A percentile compares a stretch with the other conserved stretches of the same genome.
These are phyloP conservation scores for Moesziomyces parantarcticus DNA, from an alignment of 1,284 basidiomycete genomes.

Conservation along the genomic window DNA sequence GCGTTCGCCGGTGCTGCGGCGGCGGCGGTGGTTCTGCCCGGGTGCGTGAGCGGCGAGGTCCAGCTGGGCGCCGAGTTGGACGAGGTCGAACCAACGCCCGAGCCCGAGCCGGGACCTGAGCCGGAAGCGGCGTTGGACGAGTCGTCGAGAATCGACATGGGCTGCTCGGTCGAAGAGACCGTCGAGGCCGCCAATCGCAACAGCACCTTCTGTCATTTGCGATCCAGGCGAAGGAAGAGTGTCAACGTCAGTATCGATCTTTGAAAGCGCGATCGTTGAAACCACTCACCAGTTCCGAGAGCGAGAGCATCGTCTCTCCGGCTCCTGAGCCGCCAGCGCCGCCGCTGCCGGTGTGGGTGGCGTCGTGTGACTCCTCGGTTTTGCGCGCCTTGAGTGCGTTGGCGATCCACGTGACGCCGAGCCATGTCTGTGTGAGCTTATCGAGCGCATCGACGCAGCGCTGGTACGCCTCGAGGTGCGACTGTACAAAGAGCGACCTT, in stretches of 20 bases:
- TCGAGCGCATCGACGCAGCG: slow-evolving; percentile 11
- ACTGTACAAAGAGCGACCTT: slow-evolving; percentile 7
- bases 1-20: background rate
- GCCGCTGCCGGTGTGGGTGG: background rate
- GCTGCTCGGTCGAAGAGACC: slow-evolving; percentile 5
- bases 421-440: slow-evolving; percentile 3
- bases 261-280: background rate
- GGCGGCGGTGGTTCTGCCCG: background rate
- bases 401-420: slow-evolving; percentile 11
- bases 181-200: slow-evolving; percentile 9
- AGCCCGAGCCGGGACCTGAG: too few species aligned
- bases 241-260: too few species aligned
- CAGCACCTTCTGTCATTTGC: slow-evolving; percentile 6
- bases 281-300: slow-evolving; percentile 2
- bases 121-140: background rate
- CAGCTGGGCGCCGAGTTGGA: background rate
- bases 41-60: background rate
- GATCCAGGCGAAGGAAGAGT: too few species aligned
- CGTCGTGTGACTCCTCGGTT: slow-evolving; percentile 2
- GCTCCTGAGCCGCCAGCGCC: background rate
- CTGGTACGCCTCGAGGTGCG: slow-evolving; percentile 8
- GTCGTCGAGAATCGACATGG: slow-evolving; percentile 12
- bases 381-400: slow-evolving; percentile 13
- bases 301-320: slow-evolving; percentile 12
- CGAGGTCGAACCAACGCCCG: background rate